Evolutionary conservation across 768 basidiomycete genomes (phyloP), one percentile per base, ranked within the genome.

Genomic region (Clavulina sp.): DNA sequence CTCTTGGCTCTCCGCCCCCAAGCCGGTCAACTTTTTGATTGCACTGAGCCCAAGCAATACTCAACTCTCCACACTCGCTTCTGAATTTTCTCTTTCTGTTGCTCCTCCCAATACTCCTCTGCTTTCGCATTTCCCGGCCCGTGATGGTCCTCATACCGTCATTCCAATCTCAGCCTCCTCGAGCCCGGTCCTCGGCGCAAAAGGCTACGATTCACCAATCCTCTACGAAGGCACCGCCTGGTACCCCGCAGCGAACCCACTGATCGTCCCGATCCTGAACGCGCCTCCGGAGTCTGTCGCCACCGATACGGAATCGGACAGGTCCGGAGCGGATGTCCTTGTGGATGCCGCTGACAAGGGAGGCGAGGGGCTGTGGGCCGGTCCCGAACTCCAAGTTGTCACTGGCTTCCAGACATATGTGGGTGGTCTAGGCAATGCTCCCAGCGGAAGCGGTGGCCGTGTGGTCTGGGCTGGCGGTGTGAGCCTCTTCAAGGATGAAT

Each of bases 11-110:
- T 69, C 76, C 26, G 73, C 73, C 54, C 71, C 76, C 55, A 52
- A 56, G 32, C 56, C 60, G 16, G 79, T 84, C 51, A 95, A 96
- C 69, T 69, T 97, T 52, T 75, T 99, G 57, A 67, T 95, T 58
- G 77, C 81, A 2, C 74, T 93, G 54, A 82, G 85, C 1, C 69
- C 81, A 58, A 80, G 75, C 67, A 75, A 82, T 66, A 80, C 79
- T 2, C 69, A 84, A 38, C 68, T 92, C 6, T 72, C 77, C 9
- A 76, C 82, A 9, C 75, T 93, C 51, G 86, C 89, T 0, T 65
- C 86, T 47, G 95, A 99, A 69, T 97, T 97, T 70, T 84, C 84
- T 33, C 72, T 97, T 52, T 76, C 88, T 49, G 80, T 87, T 24
- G 84, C 85, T 18, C 86, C 88, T 4, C 83, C 88, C 1, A 80